Conservation (phyloP, 305 asterid genomes). For the Plantago coronopus region DNA sequence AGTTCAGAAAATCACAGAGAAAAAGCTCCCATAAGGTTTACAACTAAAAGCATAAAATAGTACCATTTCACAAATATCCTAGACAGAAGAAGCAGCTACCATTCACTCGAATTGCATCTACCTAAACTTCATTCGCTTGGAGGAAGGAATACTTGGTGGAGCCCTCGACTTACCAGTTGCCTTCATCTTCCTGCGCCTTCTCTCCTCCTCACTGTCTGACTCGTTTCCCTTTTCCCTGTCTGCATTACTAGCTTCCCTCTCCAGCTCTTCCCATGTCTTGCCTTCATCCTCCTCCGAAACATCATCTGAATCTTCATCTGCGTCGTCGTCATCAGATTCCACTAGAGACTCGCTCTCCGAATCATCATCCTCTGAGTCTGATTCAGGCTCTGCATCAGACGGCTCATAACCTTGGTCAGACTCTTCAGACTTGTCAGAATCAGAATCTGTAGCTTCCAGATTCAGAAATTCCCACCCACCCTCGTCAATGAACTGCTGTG, state of each 20-base stretch:
- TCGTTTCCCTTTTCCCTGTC: slow-evolving; percentile 67
- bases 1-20: not conserved
- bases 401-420: slow-evolving; percentile 73
- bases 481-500: slow-evolving; percentile 57
- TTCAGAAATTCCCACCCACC: slow-evolving; percentile 94
- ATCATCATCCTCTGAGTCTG: slow-evolving; percentile 62
- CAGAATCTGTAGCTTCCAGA: slow-evolving; percentile 68
- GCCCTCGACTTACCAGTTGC: slow-evolving; percentile 34
- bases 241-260: slow-evolving; percentile 72
- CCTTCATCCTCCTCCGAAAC: slow-evolving; percentile 64
- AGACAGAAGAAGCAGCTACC: slow-evolving; percentile 3
- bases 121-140: slow-evolving; percentile 22
- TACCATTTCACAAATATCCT: not conserved
- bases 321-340: slow-evolving; percentile 72
- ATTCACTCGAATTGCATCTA: slow-evolving; percentile 5
- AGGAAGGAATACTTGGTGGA: slow-evolving; percentile 7
- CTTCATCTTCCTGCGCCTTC: slow-evolving; percentile 54
- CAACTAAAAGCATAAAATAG: not conserved
- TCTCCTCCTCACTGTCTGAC: slow-evolving; percentile 72
- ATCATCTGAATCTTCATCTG: slow-evolving; percentile 49
- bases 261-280: slow-evolving; percentile 83
- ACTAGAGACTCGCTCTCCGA: slow-evolving; percentile 68
- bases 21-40: slow-evolving; percentile 1
- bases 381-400: slow-evolving; percentile 68
- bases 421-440: slow-evolving; percentile 49